phyloP scores from a whole-genome alignment of 768 basidiomycete species.

The Boletus eberwhitei region DNA sequence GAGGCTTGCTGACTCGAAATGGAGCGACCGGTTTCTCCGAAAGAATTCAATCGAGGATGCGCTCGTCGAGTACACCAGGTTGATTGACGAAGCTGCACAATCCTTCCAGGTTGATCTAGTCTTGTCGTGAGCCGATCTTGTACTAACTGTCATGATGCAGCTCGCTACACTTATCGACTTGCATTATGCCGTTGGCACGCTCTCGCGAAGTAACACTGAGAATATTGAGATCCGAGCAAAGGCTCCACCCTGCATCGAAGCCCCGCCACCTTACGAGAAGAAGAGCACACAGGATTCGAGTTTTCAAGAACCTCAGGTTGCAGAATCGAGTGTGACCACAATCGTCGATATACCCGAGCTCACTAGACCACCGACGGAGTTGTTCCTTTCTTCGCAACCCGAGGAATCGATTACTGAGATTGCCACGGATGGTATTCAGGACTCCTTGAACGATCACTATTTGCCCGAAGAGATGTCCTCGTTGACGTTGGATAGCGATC shows the following conservation, averaged over 20 bases:
- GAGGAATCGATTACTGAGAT: constrained; percentile 22
- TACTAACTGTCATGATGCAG: constrained; percentile 22
- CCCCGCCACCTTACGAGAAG: constrained; percentile 23
- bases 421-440: constrained; percentile 12
- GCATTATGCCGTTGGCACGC: constrained; percentile 37
- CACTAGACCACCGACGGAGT: neutral
- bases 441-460: constrained; percentile 20
- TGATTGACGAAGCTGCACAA: constrained; percentile 43
- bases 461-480: constrained; percentile 21
- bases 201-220: constrained; percentile 6
- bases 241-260: neutral
- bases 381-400: neutral
- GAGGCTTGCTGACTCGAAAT: constrained; percentile 37
- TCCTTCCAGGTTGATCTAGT: constrained; percentile 41
- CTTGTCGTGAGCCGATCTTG: neutral
- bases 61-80: constrained; percentile 31
- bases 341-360: constrained; percentile 2
- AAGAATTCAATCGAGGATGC: constrained; percentile 41
- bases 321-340: neutral
- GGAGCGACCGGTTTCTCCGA: constrained; percentile 39
- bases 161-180: constrained; percentile 47
- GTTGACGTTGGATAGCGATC: constrained; percentile 25
- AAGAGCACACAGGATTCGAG: neutral
- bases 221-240: neutral
- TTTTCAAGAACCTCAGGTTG: neutral